Evolutionary conservation across 2,329 filamentous ascomycete species (phyloP).

Genomic region (Cordyceps militaris): DNA sequence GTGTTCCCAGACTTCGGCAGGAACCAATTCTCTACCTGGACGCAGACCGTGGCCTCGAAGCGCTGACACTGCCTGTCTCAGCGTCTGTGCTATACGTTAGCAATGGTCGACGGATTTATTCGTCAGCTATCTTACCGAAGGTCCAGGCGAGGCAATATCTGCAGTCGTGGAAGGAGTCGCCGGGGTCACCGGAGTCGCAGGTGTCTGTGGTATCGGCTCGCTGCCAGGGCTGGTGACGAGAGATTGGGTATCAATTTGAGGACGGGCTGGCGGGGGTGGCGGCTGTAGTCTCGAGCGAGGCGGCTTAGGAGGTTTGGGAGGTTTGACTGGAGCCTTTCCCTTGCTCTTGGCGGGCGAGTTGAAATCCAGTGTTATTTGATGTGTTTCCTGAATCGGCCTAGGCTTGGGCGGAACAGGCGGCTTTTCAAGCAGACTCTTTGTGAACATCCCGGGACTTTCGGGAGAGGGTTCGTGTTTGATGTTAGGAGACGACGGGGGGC

Average conservation of each 20-base stretch:
- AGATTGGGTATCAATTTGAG: neutral
- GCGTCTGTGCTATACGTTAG: neutral
- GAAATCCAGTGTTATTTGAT: constrained; percentile 32
- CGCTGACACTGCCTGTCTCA: constrained; percentile 1
- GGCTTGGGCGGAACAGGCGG: constrained; percentile 33
- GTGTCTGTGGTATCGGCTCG: neutral
- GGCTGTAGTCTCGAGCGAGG: constrained; percentile 18
- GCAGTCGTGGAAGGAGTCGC: constrained; percentile 15
- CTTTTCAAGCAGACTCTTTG: constrained; percentile 26
- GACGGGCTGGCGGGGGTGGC: constrained; percentile 2
- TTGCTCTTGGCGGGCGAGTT: constrained; percentile 27
- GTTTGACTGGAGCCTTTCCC: constrained; percentile 29
- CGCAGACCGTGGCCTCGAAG: constrained; percentile 18
- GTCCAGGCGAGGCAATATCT: constrained; percentile 19
- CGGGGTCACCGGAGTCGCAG: constrained; percentile 14
- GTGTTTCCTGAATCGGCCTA: constrained; percentile 30
- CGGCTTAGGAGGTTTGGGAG: constrained; percentile 17
- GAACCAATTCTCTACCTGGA: constrained; percentile 36
- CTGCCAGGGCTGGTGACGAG: neutral
- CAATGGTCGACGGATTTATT: neutral
- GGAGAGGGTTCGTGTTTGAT: constrained; percentile 8
- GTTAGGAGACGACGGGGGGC: neutral
- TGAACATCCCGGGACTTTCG: neutral
- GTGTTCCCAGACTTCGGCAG: constrained; percentile 40
- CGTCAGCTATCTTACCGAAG: constrained; percentile 18